Evolutionary conservation across 331 rosid species (phyloP), one percentile per base, ranked within the genome.

Genomic region (Ulmus americana): DNA sequence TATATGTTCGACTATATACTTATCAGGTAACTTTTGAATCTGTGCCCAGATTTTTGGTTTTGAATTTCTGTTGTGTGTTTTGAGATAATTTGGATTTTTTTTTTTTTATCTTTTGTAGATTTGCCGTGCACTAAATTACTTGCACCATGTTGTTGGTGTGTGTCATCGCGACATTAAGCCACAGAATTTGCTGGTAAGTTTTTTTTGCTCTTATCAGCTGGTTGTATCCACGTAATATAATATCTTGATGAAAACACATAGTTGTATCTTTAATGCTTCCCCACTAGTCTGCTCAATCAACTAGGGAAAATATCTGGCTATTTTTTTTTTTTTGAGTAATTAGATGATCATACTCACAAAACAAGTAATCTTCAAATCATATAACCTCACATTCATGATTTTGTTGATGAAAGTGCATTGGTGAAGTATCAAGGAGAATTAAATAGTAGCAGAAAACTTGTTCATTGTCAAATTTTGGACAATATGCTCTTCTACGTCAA

Each of bases 101-200:
- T 61, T 77, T 62, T 51, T 58, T 54, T 67, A 49, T 56, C 45
- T 74, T 70, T 65, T 80, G 82, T 79, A 90, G 97, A 90, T 90
- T 54, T 90, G 95, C 39, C 95, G 94, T 15, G 95, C 83, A 3
- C 67, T 90, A 42, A 90, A 85, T 74, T 90, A 90, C 78, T 63
- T 90, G 49, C 97, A 90, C 76, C 74, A 79, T 43, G 95, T 87
- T 18, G 70, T 90, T 56, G 95, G 94, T 13, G 90, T 90, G 68
- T 90, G 97, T 63, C 97, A 90, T 70, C 97, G 97, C 67, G 97
- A 90, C 84, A 86, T 90, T 72, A 90, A 90, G 75, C 97, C 97
- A 49, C 97, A 90, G 76, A 90, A 90, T 72, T 71, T 90, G n/a
- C 82, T 91, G 96, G 97, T 84, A 81, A 75, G 81, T 47, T 43